Conservation (phyloP, 805 yeast species). For the Candida jianshihensis region DNA sequence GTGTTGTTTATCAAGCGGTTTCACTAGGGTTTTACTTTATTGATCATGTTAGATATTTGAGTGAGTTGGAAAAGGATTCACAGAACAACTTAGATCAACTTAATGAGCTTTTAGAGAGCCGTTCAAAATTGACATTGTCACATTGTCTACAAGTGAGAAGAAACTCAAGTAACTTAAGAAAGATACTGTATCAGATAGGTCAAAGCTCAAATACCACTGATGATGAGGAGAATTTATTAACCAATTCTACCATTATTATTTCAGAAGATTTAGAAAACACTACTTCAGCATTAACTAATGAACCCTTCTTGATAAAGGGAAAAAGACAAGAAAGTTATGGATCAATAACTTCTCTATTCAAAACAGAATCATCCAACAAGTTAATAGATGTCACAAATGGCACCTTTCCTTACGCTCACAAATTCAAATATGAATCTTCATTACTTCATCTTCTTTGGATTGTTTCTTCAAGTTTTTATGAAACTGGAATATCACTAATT, state of each 20-base stretch:
- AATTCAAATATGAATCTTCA: constrained; percentile 8
- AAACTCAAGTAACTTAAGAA: constrained; percentile 18
- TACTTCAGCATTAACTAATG: neutral
- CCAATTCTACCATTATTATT: no score
- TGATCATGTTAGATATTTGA: constrained; percentile 16
- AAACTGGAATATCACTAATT: constrained; percentile 28
- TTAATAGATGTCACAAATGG: constrained; percentile 9
- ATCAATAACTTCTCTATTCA: neutral
- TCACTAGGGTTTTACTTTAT: constrained; percentile 27
- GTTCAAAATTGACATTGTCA: constrained; percentile 28
- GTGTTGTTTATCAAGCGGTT: constrained; percentile 14
- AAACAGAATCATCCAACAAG: neutral
- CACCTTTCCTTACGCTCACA: constrained; percentile 10
- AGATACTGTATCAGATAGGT: constrained; percentile 10
- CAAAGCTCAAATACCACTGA: neutral
- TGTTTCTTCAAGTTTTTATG: constrained; percentile 12
- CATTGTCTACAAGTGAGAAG: constrained; percentile 31
- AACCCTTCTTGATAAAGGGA: constrained; percentile 1
- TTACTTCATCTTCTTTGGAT: constrained; percentile 5
- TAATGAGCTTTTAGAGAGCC: constrained; percentile 13
- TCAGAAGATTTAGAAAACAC: no score
- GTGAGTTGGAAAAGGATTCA: constrained; percentile 15
- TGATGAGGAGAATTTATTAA: constrained; percentile 2
- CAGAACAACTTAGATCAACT: constrained; percentile 9
- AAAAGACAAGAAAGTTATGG: neutral